Evolutionary conservation across 371 early-diverging fungal species (phyloP).

Genomic region (Encephalitozoon hellem): DNA sequence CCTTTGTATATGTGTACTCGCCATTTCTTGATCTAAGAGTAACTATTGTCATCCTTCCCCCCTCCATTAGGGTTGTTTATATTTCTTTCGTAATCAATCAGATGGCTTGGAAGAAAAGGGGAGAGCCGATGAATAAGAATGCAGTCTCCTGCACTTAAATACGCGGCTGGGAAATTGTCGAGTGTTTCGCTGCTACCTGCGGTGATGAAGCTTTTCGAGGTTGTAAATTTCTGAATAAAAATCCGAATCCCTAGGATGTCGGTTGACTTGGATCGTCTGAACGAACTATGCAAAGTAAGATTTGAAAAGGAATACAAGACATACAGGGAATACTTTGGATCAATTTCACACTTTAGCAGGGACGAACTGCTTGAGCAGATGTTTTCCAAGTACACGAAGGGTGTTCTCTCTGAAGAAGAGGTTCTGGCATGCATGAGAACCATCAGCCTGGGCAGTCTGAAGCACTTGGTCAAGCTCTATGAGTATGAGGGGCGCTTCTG

Average conservation of each 20-base stretch:
- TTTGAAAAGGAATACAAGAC: background rate
- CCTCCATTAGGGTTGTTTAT: background rate
- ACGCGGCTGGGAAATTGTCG: too few relatives aligned
- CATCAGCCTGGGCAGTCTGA: background rate
- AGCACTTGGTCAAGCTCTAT: background rate
- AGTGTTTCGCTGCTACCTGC: too few relatives aligned
- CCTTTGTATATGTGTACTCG: background rate
- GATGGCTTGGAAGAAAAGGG: background rate
- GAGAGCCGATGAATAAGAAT: background rate
- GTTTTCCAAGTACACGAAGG: background rate
- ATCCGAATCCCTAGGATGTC: background rate
- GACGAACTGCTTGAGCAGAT: background rate
- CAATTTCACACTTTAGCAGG: background rate
- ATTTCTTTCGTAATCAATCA: constrained; percentile 10
- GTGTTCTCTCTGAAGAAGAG: background rate
- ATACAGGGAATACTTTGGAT: background rate
- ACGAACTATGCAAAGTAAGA: background rate
- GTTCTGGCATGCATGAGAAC: background rate
- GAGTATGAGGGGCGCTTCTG: background rate
- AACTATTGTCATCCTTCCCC: background rate
- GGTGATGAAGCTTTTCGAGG: background rate
- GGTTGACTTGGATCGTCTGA: background rate
- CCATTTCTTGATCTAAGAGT: background rate
- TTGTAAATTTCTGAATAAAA: background rate
- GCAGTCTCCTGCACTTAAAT: too few relatives aligned